Conservation (phyloP, 1,139 yeast species). For the Nadsonia commutata region DNA sequence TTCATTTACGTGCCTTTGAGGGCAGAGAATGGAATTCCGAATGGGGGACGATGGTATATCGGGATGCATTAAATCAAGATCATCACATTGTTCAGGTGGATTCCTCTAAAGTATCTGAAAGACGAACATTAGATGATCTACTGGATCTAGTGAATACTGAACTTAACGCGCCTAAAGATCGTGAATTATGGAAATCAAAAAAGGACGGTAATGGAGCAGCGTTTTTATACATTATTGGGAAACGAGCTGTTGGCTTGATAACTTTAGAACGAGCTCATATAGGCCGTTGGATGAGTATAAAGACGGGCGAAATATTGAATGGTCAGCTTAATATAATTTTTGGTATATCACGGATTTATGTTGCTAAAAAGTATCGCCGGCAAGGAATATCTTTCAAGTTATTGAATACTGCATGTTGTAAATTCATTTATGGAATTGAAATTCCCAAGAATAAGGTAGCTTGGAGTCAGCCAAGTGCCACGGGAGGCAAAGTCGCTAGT, state of each 20-base stretch:
- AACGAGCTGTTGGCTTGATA: slow-evolving; percentile 5
- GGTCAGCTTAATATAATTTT: slow-evolving; percentile 1
- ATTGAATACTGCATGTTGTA: neutral
- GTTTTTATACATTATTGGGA: slow-evolving; percentile 3
- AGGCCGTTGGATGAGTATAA: neutral
- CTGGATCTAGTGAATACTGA: slow-evolving; percentile 5
- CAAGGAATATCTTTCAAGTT: slow-evolving; percentile 3
- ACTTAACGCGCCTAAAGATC: slow-evolving; percentile 3
- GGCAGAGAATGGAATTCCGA: slow-evolving; percentile 6
- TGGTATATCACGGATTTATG: slow-evolving; percentile 6
- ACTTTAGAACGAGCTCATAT: slow-evolving; percentile 1
- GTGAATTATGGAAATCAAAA: neutral
- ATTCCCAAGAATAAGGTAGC: slow-evolving; percentile 1
- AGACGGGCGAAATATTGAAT: slow-evolving; percentile 1
- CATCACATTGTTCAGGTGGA: slow-evolving; percentile 2
- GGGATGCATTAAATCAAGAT: neutral
- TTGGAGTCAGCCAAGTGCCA: slow-evolving; percentile 6
- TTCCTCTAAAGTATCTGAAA: slow-evolving; percentile 1
- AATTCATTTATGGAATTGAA: slow-evolving; percentile 4
- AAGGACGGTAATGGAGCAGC: slow-evolving; percentile 2
- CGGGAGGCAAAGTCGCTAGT: slow-evolving; percentile 4
- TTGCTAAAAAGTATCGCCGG: slow-evolving; percentile 2
- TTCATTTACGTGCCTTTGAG: slow-evolving; percentile 3
- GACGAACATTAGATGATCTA: neutral
- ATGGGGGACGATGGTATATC: neutral